Conservation (phyloP, 495 filamentous ascomycete species). For the Glonium stellatum region DNA sequence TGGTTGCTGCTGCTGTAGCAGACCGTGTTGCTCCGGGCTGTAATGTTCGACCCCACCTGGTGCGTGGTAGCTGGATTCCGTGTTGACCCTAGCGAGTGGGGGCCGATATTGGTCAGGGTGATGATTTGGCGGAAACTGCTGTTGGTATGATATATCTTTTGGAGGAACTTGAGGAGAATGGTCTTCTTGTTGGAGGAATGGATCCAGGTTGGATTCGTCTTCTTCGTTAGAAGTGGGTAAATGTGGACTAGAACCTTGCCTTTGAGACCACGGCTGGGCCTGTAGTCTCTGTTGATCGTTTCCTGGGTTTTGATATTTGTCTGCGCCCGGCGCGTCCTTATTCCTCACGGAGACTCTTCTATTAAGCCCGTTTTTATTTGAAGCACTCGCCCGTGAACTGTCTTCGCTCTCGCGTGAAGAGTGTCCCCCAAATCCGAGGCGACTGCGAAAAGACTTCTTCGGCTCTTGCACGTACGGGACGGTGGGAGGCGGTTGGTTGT, state of each 20-base stretch:
- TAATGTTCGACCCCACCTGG: constrained; percentile 28
- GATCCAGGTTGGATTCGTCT: constrained; percentile 29
- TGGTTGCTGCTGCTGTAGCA: constrained; percentile 12
- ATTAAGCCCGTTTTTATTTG: constrained; percentile 21
- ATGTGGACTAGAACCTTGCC: constrained; percentile 24
- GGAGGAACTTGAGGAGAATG: constrained; percentile 21
- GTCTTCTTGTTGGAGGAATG: constrained; percentile 28
- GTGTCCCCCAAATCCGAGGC: constrained; percentile 8
- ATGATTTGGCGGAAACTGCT: constrained; percentile 20
- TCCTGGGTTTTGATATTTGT: constrained; percentile 10
- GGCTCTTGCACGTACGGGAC: constrained; percentile 10
- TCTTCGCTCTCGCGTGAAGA: constrained; percentile 18
- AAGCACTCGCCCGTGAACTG: not conserved
- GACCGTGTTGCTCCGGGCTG: constrained; percentile 22
- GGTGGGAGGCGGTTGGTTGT: constrained; percentile 16
- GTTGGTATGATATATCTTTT: constrained; percentile 23
- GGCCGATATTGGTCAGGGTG: constrained; percentile 27
- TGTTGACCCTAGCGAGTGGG: constrained; percentile 28
- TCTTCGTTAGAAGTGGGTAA: constrained; percentile 25
- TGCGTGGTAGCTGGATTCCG: constrained; percentile 24
- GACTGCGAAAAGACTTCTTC: constrained; percentile 22
- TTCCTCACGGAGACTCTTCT: constrained; percentile 21
- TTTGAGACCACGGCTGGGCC: constrained; percentile 16
- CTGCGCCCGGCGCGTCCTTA: constrained; percentile 10
- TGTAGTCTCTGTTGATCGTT: constrained; percentile 13